phyloP scores from a whole-genome alignment of 495 filamentous ascomycete genomes.

The Penicillium diatomitis region DNA sequence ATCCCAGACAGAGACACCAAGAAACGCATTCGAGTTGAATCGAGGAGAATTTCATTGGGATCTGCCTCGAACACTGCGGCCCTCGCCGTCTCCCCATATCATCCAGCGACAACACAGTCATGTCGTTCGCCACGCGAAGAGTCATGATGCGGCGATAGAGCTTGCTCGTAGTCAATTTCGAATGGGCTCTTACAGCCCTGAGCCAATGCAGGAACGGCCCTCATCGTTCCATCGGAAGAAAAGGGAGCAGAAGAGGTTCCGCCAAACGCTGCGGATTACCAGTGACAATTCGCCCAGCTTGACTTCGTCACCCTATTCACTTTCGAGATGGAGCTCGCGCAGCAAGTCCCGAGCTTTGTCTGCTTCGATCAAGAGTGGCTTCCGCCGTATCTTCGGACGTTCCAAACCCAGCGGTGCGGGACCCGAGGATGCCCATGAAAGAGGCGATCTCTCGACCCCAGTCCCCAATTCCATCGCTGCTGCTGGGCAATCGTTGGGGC shows the following conservation, averaged over 20 bases:
- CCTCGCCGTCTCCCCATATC: conserved; percentile 56
- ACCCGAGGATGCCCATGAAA: no score
- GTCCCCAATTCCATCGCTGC: neutral
- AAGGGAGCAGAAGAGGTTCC: conserved; percentile 44
- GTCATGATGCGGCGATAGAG: conserved; percentile 40
- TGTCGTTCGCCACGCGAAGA: conserved; percentile 22
- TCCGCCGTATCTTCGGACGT: conserved; percentile 50
- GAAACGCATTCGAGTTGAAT: conserved; percentile 8
- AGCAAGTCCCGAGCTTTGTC: conserved; percentile 52
- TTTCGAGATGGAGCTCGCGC: conserved; percentile 28
- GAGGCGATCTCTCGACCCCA: no score
- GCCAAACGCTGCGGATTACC: conserved; percentile 50
- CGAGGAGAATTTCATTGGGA: conserved; percentile 9
- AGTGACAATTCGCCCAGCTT: conserved; percentile 30
- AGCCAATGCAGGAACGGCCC: conserved; percentile 27
- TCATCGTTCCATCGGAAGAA: conserved; percentile 39
- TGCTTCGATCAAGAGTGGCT: conserved; percentile 47
- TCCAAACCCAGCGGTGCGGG: conserved; percentile 26
- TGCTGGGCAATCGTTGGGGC: neutral
- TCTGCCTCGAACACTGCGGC: conserved; percentile 29
- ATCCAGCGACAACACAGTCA: conserved; percentile 16
- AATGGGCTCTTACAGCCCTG: conserved; percentile 22
- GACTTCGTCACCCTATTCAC: conserved; percentile 13
- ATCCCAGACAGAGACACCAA: conserved; percentile 6
- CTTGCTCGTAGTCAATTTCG: conserved; percentile 40